Base-by-base conservation (phyloP, 805 yeast species). In the Starmerella bacillaris region DNA sequence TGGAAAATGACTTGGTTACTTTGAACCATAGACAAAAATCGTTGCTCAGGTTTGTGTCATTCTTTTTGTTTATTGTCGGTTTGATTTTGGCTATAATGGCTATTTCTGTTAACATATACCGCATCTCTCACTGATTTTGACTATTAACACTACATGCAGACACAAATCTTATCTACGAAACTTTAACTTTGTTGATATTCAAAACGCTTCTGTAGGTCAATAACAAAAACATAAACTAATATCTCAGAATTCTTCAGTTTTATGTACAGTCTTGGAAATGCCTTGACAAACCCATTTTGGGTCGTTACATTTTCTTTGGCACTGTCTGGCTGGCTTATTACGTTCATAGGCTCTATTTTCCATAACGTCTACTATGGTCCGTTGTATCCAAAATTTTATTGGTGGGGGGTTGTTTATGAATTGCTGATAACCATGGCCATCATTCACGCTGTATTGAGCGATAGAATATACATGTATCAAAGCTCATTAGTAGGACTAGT, bases 401-500 rank as follows among this genome's bases (percentile, higher is more conserved):
- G 98, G 98, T 89, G 98, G 98, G 93, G 92, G 1, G 55, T 89
- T 4, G 84, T 78, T 2, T 89, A 71, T 51, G 74, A 86, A 56
- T 60, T 83, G 16, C 42, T 79, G 21, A 45, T 80, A 28, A 64
- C 78, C 16, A 46, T 70, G 4, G 53, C 63, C 68, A 40, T 64
- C 65, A 28, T 47, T 63, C 37, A 60, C 71, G 43, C 80, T 68
- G 56, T 65, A 54, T 51, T 72, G 53, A 59, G 58, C 48, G 74
- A 77, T 55, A 57, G 71, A 30, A 61, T 80, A 40, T 82, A 78
- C 51, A 63, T 69, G 40, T 80, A 89, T 59, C 68, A 76, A 47
- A 43, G 47, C 19, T 54, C 56, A 9, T 51, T 73, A 27, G 67
- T 72, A 27, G 70, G 74, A 3, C 58, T 65, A 37, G 53, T 74